Evolutionary conservation across 1,284 basidiomycete species (phyloP).

Genomic region (Ganoderma lingzhi): DNA sequence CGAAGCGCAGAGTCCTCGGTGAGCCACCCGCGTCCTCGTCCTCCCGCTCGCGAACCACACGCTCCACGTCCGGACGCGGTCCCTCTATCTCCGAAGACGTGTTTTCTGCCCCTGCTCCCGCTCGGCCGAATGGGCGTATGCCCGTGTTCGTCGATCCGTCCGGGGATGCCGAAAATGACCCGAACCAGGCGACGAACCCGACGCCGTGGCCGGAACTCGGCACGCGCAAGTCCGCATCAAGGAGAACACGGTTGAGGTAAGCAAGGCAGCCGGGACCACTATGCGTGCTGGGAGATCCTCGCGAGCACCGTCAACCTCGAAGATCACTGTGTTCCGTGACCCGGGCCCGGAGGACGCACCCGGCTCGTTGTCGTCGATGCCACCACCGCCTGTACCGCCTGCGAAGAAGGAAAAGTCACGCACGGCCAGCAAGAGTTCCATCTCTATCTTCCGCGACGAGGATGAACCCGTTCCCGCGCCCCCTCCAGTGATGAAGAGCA

Average conservation of each 20-base stretch:
- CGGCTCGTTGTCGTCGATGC: conserved; percentile 19
- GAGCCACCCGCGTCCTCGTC: conserved; percentile 40
- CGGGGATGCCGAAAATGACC: conserved; percentile 50
- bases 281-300: conserved; percentile 63
- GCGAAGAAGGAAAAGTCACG: conserved; percentile 37
- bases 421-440: conserved; percentile 37
- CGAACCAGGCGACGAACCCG: conserved; percentile 36
- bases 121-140: conserved; percentile 64
- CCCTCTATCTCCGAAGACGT: conserved; percentile 30
- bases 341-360: conserved; percentile 41
- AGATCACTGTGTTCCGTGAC: conserved; percentile 66
- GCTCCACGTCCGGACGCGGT: conserved; percentile 29
- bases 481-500: conserved; percentile 34
- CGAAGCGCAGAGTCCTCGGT: conserved; percentile 46
- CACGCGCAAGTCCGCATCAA: conserved; percentile 78
- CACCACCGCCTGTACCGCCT: conserved; percentile 42
- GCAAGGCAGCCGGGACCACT: conserved; percentile 70
- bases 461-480: conserved; percentile 36
- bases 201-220: conserved; percentile 75
- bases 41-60: conserved; percentile 33
- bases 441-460: conserved; percentile 62
- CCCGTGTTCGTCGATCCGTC: conserved; percentile 77
- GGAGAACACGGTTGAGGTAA: conserved; percentile 74
- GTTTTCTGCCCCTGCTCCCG: conserved; percentile 35
- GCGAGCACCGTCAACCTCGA: conserved; percentile 55